Evolutionary conservation across 2,329 filamentous ascomycete species (phyloP), one percentile per base, ranked within the genome.

Genomic region (Setomelanomma holmii): DNA sequence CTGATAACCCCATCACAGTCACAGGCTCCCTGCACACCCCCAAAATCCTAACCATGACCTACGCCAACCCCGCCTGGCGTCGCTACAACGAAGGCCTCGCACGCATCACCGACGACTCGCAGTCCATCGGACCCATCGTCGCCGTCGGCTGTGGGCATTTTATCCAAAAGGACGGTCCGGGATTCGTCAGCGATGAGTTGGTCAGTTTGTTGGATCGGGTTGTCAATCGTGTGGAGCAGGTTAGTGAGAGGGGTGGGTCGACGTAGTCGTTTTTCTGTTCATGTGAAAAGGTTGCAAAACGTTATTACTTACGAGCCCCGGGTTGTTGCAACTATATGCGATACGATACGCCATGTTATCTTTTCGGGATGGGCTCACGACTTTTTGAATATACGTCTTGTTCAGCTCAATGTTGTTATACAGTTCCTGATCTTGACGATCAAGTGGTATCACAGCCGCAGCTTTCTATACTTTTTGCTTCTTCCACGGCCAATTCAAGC

Each of bases 61-160:
- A 84, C 61, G 61, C 80, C 44, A 84, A 86, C 49, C 79, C 82
- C 0, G 75, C 74, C 2, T 86, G 84, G 84, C 72, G 77, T 3
- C 55, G 42, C 23, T 86, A 86, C 58, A 86, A 86, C 42, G 71
- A 81, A 49, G 82, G 79, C 0, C 60, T 86, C 20, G 63, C 73
- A 1, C 69, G 67, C 17, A 74, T 86, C 10, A 82, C 79, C 0
- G 70, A 69, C 4, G 45, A 63, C 0, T 72, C 73, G 10, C 75
- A 64, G 30, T 75, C 73, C 17, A 77, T 76, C 35, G 79, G 79
- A 0, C 78, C 78, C 1, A 60, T 82, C 11, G 76, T 80, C 36
- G 82, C 81, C 1, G 69, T 75, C 6, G 74, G 75, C 0, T 81
- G 80, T 27, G 82, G 82, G 0, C 82, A 85, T 65, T 84, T 85